Percentiles rank a stretch among this genome's conserved stretches.
Evolutionary conservation across 1,139 yeast genomes (phyloP).

Genomic region (Candida pseudoviswanathii): DNA sequence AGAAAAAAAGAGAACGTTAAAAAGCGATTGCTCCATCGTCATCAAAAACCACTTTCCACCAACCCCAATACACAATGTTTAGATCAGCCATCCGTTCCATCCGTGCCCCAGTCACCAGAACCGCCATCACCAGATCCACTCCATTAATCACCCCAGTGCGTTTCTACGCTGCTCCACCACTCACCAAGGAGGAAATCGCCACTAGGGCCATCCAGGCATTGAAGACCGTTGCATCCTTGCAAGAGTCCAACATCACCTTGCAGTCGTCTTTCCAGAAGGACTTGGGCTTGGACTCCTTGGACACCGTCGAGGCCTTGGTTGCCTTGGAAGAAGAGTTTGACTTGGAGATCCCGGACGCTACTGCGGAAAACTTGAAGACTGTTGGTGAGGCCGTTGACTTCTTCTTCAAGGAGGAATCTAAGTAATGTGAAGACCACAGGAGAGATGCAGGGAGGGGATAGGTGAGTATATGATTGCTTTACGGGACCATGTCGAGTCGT

Average conservation of each 20-base stretch:
- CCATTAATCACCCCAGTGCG: constrained; percentile 39
- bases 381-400: constrained; percentile 70
- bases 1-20: background rate
- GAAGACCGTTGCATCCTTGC: constrained; percentile 53
- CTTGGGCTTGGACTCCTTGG: constrained; percentile 70
- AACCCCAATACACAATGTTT: constrained; percentile 28
- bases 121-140: constrained; percentile 11
- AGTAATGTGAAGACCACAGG: background rate
- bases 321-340: constrained; percentile 76
- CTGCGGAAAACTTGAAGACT: constrained; percentile 68
- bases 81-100: constrained; percentile 43
- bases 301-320: constrained; percentile 70
- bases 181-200: constrained; percentile 49
- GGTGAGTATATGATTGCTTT: background rate
- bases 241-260: constrained; percentile 45
- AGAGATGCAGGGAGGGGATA: background rate
- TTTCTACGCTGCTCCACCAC: constrained; percentile 51
- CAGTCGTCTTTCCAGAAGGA: constrained; percentile 61
- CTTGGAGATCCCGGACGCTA: constrained; percentile 67
- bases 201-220: constrained; percentile 52
- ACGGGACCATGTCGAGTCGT: background rate
- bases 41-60: background rate
- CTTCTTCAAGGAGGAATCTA: constrained; percentile 51
- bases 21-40: background rate
- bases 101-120: constrained; percentile 36